These are phyloP conservation scores for Phytopythium montanum DNA, from an alignment of 352 stramenopile genomes.

Conservation along the genomic window DNA sequence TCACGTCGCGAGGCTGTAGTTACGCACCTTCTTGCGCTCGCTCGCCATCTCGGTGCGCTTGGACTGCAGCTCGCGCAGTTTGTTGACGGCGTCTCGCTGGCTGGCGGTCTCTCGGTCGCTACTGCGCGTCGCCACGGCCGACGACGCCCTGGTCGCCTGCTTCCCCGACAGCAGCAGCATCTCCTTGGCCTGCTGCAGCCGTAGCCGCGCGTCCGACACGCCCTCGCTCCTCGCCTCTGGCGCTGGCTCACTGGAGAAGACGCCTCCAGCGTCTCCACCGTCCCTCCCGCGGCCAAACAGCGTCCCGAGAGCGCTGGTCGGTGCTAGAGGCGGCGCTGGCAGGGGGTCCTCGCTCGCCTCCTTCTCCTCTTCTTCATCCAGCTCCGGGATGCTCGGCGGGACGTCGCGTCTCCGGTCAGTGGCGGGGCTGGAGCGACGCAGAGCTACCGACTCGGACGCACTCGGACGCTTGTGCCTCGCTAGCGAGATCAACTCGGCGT, in stretches of 20 bases:
- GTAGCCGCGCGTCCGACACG: slow-evolving; percentile 54
- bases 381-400: slow-evolving; percentile 31
- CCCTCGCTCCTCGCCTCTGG: slow-evolving; percentile 2
- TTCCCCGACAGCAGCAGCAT: slow-evolving; percentile 69
- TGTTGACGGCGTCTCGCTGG: slow-evolving; percentile 57
- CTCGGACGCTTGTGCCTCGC: slow-evolving; percentile 34
- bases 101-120: slow-evolving; percentile 61
- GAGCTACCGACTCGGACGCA: background rate
- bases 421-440: background rate
- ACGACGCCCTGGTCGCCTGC: slow-evolving; percentile 19
- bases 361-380: slow-evolving; percentile 13
- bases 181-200: slow-evolving; percentile 70
- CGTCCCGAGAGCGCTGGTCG: slow-evolving; percentile 22
- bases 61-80: slow-evolving; percentile 66
- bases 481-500: slow-evolving; percentile 50
- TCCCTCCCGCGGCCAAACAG: slow-evolving; percentile 14
- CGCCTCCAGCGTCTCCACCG: background rate
- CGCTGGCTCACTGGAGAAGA: background rate
- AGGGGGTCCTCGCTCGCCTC: slow-evolving; percentile 8
- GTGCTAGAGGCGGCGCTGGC: background rate
- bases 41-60: slow-evolving; percentile 72
- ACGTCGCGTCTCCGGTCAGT: background rate
- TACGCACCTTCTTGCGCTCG: slow-evolving; percentile 76
- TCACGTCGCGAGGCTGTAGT: slow-evolving; percentile 62
- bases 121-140: slow-evolving; percentile 11